Evolutionary conservation across 2,329 filamentous ascomycete genomes (phyloP), one percentile per base, ranked within the genome.

Genomic region (Dryadomyces quercivorus): DNA sequence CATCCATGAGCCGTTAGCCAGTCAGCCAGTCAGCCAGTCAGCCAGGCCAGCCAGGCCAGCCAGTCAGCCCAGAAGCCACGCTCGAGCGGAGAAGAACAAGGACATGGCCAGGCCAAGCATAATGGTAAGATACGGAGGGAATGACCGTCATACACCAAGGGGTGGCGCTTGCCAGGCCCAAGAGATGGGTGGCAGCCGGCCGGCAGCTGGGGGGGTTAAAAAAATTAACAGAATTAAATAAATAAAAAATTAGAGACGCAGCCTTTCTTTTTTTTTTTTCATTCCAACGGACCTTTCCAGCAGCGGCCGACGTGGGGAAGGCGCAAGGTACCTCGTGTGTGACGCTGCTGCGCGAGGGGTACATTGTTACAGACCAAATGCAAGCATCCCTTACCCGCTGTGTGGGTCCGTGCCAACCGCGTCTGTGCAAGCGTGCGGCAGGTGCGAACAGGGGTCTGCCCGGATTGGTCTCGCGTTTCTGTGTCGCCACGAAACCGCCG

Each of bases 391-490:
- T 58, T 57, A 59, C 58, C 59, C 59, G 56, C 47, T n/a, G 46
- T 45, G 59, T 60, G 59, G 59, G 56, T 16, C 59, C 58, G 58
- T 59, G 58, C 59, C 58, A 60, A 59, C 59, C 59, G 54, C 55
- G 56, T 59, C 58, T 59, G 59, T 59, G 59, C 59, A 60, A 58
- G 58, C 58, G 59, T 60, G 55, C 58, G 59, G 58, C 58, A 57
- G 58, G 54, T 42, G 51, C 22, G 45, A 50, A 59, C 59, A 60
- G 58, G 59, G 59, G 58, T 56, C 50, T 45, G 45, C 26, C 36
- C 49, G 36, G 50, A 44, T 31, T 51, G 36, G 38, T 50, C 48
- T 50, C 34, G 13, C 18, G n/a, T 13, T 50, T 38, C 48, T 50
- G 5, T 40, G 15, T 13, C 16, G 38, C 38, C 12, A 42, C 12